A percentile compares a stretch with the other conserved stretches of the same genome.
phyloP scores from a whole-genome alignment of 441 rosid genomes.

The Gossypium trilobum region DNA sequence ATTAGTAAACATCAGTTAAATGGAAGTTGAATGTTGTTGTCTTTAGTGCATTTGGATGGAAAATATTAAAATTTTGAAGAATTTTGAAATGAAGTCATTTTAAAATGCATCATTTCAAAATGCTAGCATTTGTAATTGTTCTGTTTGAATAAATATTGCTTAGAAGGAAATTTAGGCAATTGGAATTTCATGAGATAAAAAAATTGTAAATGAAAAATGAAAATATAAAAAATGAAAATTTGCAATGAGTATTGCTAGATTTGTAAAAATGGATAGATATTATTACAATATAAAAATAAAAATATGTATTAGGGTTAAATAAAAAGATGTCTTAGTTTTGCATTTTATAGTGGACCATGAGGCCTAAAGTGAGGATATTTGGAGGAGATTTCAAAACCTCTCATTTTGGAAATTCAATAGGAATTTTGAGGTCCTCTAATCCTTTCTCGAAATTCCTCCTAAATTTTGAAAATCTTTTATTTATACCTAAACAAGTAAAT shows the following conservation, averaged over 20 bases:
- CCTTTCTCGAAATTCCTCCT: neutral
- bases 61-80: neutral
- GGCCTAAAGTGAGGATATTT: neutral
- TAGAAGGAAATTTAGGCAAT: neutral
- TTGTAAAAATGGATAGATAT: neutral
- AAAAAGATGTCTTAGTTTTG: neutral
- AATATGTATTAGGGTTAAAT: neutral
- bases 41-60: slow-evolving; percentile 4
- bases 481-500: neutral
- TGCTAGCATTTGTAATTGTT: neutral
- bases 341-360: neutral
- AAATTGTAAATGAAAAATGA: neutral
- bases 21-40: neutral
- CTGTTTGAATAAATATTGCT: neutral
- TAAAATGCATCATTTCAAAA: neutral
- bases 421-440: neutral
- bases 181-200: neutral
- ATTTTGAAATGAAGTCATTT: neutral
- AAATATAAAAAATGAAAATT: neutral
- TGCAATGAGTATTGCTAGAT: neutral
- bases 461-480: neutral
- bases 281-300: neutral
- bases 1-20: neutral
- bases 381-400: neutral
- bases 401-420: neutral